Evolutionary conservation across 1,284 basidiomycete genomes (phyloP).

Genomic region (Pholiota adiposa): DNA sequence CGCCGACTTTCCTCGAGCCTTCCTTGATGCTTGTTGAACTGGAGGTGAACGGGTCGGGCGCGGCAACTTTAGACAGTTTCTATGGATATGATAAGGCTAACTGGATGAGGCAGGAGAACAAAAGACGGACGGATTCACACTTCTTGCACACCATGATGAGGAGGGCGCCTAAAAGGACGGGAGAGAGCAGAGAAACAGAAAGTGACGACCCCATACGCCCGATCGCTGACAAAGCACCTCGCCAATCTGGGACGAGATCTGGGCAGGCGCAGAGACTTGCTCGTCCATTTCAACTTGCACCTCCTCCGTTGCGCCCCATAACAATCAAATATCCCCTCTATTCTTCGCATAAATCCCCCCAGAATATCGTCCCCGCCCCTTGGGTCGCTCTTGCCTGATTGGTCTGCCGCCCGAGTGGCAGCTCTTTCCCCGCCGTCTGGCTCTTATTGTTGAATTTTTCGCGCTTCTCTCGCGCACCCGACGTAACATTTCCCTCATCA

Average conservation of each 20-base stretch:
- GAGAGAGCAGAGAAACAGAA: slow-evolving; percentile 13
- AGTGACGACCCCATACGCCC: slow-evolving; percentile 26
- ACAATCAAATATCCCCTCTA: slow-evolving; percentile 30
- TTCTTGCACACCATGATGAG: slow-evolving; percentile 71
- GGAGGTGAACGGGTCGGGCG: slow-evolving; percentile 79
- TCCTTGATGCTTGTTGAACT: slow-evolving; percentile 76
- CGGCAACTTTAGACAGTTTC: slow-evolving; percentile 84
- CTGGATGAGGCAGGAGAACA: slow-evolving; percentile 22
- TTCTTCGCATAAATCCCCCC: slow-evolving; percentile 27
- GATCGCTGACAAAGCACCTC: slow-evolving; percentile 38
- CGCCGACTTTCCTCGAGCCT: slow-evolving; percentile 78
- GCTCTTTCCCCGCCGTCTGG: slow-evolving; percentile 41
- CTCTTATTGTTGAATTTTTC: slow-evolving; percentile 48
- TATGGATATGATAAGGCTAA: slow-evolving; percentile 37
- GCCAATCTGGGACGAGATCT: slow-evolving; percentile 19
- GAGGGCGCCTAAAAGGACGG: slow-evolving; percentile 26
- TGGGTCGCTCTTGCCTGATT: slow-evolving; percentile 41
- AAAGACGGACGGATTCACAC: slow-evolving; percentile 65
- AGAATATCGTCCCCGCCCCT: slow-evolving; percentile 25
- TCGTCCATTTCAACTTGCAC: slow-evolving; percentile 16
- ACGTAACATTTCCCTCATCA: slow-evolving; percentile 36
- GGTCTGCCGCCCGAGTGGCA: slow-evolving; percentile 37
- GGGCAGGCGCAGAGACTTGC: slow-evolving; percentile 20
- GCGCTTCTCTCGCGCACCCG: slow-evolving; percentile 32
- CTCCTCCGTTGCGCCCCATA: slow-evolving; percentile 28